These are phyloP conservation scores for Mollisia scopiformis DNA, from an alignment of 2,329 filamentous ascomycete species.

Conservation along the genomic window DNA sequence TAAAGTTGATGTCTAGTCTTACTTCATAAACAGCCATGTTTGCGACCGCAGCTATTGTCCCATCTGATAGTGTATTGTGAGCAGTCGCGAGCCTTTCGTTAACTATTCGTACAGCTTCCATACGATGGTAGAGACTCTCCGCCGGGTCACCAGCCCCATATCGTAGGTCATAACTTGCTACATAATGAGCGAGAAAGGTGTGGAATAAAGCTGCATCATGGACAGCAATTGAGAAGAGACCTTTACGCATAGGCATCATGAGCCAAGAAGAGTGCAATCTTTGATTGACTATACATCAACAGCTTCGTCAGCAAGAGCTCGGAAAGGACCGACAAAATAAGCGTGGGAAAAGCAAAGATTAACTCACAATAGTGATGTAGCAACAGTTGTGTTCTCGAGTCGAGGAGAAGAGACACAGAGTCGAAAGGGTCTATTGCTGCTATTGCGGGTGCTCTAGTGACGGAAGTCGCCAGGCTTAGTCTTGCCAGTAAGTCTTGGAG, in stretches of 20 bases:
- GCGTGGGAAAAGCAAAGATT: too few species aligned
- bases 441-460: neutral
- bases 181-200: slow-evolving; percentile 12
- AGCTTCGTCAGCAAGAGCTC: neutral
- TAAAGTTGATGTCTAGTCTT: neutral
- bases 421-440: slow-evolving; percentile 13
- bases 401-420: slow-evolving; percentile 8
- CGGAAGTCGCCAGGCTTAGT: neutral
- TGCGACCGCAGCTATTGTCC: slow-evolving; percentile 12
- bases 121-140: slow-evolving; percentile 4
- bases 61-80: slow-evolving; percentile 1
- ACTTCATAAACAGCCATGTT: slow-evolving; percentile 16
- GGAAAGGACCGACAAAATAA: neutral
- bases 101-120: neutral
- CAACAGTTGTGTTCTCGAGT: slow-evolving; percentile 10
- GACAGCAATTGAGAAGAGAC: slow-evolving; percentile 7
- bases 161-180: slow-evolving; percentile 3
- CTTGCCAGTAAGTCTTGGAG: neutral
- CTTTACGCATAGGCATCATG: slow-evolving; percentile 20
- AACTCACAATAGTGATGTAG: slow-evolving; percentile 16
- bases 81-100: slow-evolving; percentile 9
- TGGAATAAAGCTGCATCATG: slow-evolving; percentile 19
- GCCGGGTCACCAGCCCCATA: neutral
- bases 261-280: slow-evolving; percentile 14
- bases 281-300: slow-evolving; percentile 4